Evolutionary conservation across 129 eudicot species (phyloP), one percentile per base, ranked within the genome.

Genomic region (Centrapalus pauciflorus): DNA sequence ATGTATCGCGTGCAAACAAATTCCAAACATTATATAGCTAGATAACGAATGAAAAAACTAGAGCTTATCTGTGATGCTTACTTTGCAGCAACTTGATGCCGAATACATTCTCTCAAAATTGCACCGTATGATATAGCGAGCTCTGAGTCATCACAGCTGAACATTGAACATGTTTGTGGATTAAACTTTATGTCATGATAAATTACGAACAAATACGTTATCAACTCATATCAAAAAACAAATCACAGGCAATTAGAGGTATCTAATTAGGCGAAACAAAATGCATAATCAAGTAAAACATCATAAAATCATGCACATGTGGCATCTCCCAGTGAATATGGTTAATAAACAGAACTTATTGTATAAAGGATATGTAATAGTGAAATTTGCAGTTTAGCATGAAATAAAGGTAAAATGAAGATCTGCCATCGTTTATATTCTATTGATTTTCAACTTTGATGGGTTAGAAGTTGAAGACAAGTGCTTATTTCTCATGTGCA

Each of bases 51-150:
- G 20, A 16, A 38, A 43, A 30, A 20, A 30, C 68, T 51, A 25
- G 17, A 51, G 27, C 28, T 40, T 23, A 71, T 10, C 43, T 52
- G 41, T 55, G 48, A 73, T 12, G 40, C 77, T 70, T 66, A 90
- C 97, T 78, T 82, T 58, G 97, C 87, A 62, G 87, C 85, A 75
- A 78, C 84, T 71, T 90, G 97, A 78, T 90, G 97, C 9, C 95
- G 80, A 60, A 83, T 84, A 72, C 92, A 90, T 51, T 90, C 97
- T 76, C 97, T 90, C 71, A 90, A 61, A 79, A 90, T 90, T 54
- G 87, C 78, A 48, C 97, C 97, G 66, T 84, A 84, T 26, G 84
- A 81, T 70, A 90, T 48, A 71, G 92, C 92, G 55, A 90, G 79
- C 23, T 84, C 87, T 24, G 80, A 73, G 70, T 85, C 79, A 72